Percentiles rank a stretch among this genome's conserved stretches.
Evolutionary conservation across 257 asterid genomes (phyloP).

Genomic region (Coffea canephora): DNA sequence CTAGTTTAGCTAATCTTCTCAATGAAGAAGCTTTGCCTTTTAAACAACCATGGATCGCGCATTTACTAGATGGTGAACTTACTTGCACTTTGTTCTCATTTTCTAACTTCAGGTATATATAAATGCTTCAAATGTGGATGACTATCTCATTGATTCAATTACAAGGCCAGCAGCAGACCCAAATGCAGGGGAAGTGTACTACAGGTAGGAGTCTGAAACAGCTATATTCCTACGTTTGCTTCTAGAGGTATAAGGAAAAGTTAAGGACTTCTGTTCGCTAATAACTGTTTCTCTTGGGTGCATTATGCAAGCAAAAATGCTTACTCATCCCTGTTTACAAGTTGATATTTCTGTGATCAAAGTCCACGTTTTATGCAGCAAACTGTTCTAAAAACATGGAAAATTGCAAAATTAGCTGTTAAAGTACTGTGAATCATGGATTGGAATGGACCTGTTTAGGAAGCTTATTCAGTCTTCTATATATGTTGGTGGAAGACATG

Average conservation of each 20-base stretch:
- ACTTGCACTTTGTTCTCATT: constrained; percentile 2
- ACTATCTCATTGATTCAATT: constrained; percentile 77
- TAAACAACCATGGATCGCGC: not conserved
- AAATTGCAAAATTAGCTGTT: not conserved
- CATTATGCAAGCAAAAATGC: not conserved
- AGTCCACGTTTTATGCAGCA: not conserved
- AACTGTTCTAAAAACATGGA: not conserved
- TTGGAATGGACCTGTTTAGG: not conserved
- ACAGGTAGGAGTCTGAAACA: constrained; percentile 45
- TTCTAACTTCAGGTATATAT: constrained; percentile 56
- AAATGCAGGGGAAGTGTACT: constrained; percentile 91
- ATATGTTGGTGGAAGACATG: too few relatives aligned
- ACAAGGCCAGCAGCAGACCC: constrained; percentile 83
- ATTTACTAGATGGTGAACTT: not conserved
- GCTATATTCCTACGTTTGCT: not conserved
- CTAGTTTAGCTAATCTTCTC: not conserved
- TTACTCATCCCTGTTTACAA: not conserved
- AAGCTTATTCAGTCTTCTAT: not conserved
- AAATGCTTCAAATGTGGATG: constrained; percentile 79
- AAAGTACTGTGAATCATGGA: not conserved
- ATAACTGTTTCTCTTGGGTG: not conserved
- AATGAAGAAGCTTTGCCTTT: not conserved
- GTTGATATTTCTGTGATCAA: not conserved
- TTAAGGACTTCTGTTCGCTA: not conserved
- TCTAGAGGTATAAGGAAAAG: not conserved